Base-by-base conservation (phyloP, 495 filamentous ascomycete genomes). In the Aspergillus conjunctus region DNA sequence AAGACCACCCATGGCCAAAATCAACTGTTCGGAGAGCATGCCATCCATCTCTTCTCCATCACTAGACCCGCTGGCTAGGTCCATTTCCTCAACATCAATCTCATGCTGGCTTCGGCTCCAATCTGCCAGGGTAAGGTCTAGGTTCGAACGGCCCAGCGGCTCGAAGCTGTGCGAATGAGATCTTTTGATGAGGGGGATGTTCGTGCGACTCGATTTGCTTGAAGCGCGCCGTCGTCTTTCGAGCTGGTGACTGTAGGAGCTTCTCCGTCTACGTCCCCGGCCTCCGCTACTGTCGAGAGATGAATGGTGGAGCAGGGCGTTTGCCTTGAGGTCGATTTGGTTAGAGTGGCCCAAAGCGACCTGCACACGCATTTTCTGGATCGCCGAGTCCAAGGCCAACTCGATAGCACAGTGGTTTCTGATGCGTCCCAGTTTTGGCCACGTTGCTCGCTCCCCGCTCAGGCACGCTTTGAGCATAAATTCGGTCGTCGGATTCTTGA, bases 401-500 rank as follows among this genome's bases (percentile, higher is more conserved):
- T 97, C 93, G 46, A 97, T 90, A 12, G 91, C 89, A 62, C 88
- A 88, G 56, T 91, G 87, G 65, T 95, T 94, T 43, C 87, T 79
- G 58, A 97, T 87, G 10, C 90, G 85, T 58, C 87, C 88, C 1
- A 97, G 73, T 66, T 91, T 91, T 1, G 93, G 91, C 93, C 93
- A 97, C 1, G 92, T 94, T 22, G 93, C 93, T 60, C 88, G 79
- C 70, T 97, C 91, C 20, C 93, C 93, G 43, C 82, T 80, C 11
- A 91, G 71, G 65, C 87, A 89, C 26, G 90, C 87, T 32, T 88
- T 79, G 1, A 85, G 68, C 89, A 97, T 94, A 73, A 95, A 96
- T n/a, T 92, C 91, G 0, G 85, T 71, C 0, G 89, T 95, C n/a
- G 93, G 93, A 58, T 97, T 97, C 59, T 82, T 88, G 21, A 97